A percentile compares a stretch with the other conserved stretches of the same genome.
phyloP scores from a whole-genome alignment of 192 early-diverging fungal species.

The Coemansia sp. region DNA sequence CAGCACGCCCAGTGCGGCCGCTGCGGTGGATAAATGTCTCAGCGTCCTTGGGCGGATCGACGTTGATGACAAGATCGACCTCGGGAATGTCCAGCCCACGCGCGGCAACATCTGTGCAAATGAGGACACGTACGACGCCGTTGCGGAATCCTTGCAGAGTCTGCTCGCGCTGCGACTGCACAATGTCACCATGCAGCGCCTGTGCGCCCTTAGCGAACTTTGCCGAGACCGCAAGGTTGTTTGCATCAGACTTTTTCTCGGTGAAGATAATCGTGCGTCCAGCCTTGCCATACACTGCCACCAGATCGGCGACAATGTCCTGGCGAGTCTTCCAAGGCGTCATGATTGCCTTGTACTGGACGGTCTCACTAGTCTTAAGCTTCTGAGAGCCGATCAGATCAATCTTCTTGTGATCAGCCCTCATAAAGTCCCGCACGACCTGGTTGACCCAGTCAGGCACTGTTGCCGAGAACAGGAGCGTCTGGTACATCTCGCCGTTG shows the following conservation, averaged over 20 bases:
- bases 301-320: constrained; percentile 92
- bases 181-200: constrained; percentile 87
- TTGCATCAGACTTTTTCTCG: constrained; percentile 88
- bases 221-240: constrained; percentile 78
- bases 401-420: constrained; percentile 66
- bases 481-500: constrained; percentile 65
- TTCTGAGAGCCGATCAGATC: constrained; percentile 85
- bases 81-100: constrained; percentile 96
- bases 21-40: constrained; percentile 95
- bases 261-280: constrained; percentile 92
- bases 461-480: constrained; percentile 95
- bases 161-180: constrained; percentile 81
- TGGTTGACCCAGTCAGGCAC: constrained; percentile 73
- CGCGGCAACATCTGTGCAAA: constrained; percentile 93
- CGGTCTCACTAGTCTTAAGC: constrained; percentile 85
- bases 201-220: constrained; percentile 80
- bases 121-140: constrained; percentile 86
- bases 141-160: constrained; percentile 94
- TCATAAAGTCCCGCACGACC: constrained; percentile 69
- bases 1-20: constrained; percentile 92
- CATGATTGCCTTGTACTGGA: constrained; percentile 81
- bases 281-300: constrained; percentile 81
- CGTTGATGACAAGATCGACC: constrained; percentile 96
- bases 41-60: constrained; percentile 89
- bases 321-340: constrained; percentile 86